Conservation (phyloP, 306 rosid genomes). For the Mimosa bimucronata region DNA sequence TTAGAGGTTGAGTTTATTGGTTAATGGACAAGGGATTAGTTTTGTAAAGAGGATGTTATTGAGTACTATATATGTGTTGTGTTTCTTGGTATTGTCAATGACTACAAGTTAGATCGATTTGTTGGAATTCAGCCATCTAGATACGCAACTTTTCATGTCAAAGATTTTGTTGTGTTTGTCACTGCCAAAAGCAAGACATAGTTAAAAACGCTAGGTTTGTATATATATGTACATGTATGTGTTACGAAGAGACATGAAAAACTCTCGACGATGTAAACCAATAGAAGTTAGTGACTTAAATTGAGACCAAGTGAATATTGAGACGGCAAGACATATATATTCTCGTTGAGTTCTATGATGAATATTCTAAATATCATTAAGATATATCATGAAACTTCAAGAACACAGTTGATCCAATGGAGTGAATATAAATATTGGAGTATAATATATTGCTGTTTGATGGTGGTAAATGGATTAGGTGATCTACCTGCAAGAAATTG, state of each 20-base stretch:
- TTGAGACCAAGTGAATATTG: not conserved
- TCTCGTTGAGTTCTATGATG: constrained; percentile 6
- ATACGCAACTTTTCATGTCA: not conserved
- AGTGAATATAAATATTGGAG: not conserved
- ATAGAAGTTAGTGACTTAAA: not conserved
- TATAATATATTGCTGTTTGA: not conserved
- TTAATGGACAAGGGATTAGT: not conserved
- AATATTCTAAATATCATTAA: not conserved
- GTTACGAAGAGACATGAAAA: not conserved
- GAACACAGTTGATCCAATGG: not conserved
- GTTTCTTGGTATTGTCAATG: constrained; percentile 2
- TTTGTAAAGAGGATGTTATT: not conserved
- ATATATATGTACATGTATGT: not conserved
- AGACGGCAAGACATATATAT: not conserved
- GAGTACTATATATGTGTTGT: not conserved
- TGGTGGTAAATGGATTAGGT: not conserved
- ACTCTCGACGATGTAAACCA: constrained; percentile 9
- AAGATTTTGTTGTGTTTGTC: not conserved
- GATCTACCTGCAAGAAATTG: not conserved
- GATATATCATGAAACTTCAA: not conserved
- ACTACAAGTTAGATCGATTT: not conserved
- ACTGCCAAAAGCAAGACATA: not conserved
- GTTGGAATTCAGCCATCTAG: not conserved
- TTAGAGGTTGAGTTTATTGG: not conserved
- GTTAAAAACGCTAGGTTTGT: not conserved